Base-by-base conservation (phyloP, 73 alveolate species). In the Paramecium sonneborni region DNA sequence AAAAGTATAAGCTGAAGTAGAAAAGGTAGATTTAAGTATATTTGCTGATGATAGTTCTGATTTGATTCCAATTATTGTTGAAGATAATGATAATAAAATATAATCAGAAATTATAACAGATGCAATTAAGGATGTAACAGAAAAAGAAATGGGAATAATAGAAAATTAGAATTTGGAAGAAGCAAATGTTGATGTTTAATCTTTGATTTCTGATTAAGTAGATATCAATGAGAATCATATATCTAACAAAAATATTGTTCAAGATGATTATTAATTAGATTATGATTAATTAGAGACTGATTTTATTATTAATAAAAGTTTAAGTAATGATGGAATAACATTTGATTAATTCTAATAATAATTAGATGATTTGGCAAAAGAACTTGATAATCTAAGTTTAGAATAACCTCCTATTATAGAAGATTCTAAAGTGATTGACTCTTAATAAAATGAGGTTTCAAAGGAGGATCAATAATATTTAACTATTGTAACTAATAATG, bases 41-140 rank as follows among this genome's bases (percentile, higher is more conserved):
- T 62, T 62, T n/a, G 39, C 84, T 30, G 11, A 62, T 62, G 84
- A 62, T 62, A 62, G 84, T 30, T 62, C 84, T 26, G 84, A 62
- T 62, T 62, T 62, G 24, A 28, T 62, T 26, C 84, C 84, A 30
- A 62, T 62, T 14, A 62, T 62, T 15, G 84, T 62, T 30, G 84
- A 62, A 62, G 84, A 62, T 28, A 62, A 12, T 14, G 84, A 62
- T 11, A 62, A 62, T 62, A 11, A 62, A 11, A 30, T 30, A 2
- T 62, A 62, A 62, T 30, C 84, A 23, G 84, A 62, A 62, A 62
- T 62, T 6, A 32, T 62, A 9, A 62, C 84, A 5, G 84, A 62
- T 30, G 39, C 84, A 62, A 62, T 62, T 14, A 62, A 62, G 26
- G 84, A 62, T 62, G 84, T 62, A 0, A 62, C 84, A 9, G 84